phyloP scores from a whole-genome alignment of 306 rosid species.

The Quercus cerris region DNA sequence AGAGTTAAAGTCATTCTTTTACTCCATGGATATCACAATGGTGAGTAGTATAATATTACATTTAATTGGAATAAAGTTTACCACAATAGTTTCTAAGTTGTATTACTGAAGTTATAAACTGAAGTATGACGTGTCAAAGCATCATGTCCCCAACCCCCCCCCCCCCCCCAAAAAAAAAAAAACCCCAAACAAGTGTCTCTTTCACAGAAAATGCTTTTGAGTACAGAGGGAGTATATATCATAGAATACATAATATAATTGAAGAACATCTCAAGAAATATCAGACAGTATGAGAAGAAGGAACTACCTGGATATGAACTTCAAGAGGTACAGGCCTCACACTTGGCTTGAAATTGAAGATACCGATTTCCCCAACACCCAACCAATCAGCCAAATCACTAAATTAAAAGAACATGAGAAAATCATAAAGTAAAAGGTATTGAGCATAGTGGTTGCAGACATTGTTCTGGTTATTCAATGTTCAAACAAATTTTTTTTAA shows the following conservation, averaged over 20 bases:
- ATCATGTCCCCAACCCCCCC: background rate
- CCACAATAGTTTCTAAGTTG: background rate
- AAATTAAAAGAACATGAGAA: slow-evolving; percentile 23
- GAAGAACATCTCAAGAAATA: background rate
- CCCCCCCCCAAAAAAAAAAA: background rate
- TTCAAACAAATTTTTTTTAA: background rate
- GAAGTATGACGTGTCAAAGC: background rate
- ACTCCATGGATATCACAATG: no score
- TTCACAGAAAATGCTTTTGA: background rate
- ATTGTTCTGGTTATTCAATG: no score
- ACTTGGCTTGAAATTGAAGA: slow-evolving; percentile 98
- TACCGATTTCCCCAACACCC: slow-evolving; percentile 93
- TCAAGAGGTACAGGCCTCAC: slow-evolving; percentile 97
- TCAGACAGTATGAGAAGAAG: background rate
- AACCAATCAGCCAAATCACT: slow-evolving; percentile 98
- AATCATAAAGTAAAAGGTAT: background rate
- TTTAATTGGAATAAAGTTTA: background rate
- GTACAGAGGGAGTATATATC: background rate
- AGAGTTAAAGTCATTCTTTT: background rate
- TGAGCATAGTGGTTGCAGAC: background rate
- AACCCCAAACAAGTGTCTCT: background rate
- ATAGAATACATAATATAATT: background rate
- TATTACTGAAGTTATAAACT: background rate
- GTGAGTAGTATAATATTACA: background rate
- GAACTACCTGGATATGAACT: slow-evolving; percentile 88